Percentiles rank a stretch among this genome's conserved stretches.
Evolutionary conservation across 2,329 filamentous ascomycete species (phyloP).

Genomic region (Albifimbria verrucaria): DNA sequence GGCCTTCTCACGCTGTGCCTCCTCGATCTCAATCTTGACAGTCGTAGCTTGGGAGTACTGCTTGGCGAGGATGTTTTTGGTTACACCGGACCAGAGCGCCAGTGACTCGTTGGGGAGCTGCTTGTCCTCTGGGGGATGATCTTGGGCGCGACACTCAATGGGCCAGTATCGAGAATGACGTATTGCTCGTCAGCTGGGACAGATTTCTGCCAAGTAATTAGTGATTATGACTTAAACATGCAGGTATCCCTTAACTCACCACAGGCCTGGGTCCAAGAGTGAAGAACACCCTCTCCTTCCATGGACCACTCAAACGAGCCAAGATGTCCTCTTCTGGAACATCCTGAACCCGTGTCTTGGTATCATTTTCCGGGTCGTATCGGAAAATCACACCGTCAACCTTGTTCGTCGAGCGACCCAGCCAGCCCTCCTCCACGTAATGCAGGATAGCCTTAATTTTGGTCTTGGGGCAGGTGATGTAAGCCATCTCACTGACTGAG

Average conservation of each 20-base stretch:
- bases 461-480: conserved; percentile 85
- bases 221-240: neutral
- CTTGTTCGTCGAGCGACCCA: conserved; percentile 86
- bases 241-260: conserved; percentile 43
- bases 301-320: conserved; percentile 77
- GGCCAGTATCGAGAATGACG: conserved; percentile 84
- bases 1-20: conserved; percentile 81
- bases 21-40: conserved; percentile 88
- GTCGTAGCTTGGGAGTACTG: conserved; percentile 82
- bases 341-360: conserved; percentile 75
- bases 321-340: conserved; percentile 83
- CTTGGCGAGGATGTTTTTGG: conserved; percentile 77
- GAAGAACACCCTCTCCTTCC: conserved; percentile 70
- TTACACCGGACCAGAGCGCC: conserved; percentile 83
- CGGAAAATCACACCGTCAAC: conserved; percentile 88
- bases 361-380: conserved; percentile 84
- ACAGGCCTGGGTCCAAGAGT: conserved; percentile 57
- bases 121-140: conserved; percentile 70
- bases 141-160: conserved; percentile 77
- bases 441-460: conserved; percentile 88
- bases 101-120: conserved; percentile 90
- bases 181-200: conserved; percentile 57
- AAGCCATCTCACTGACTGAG: conserved; percentile 85
- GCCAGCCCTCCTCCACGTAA: conserved; percentile 93
- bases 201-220: conserved; percentile 26